Conservation (phyloP, 805 yeast species). For the Candida insectalens region DNA sequence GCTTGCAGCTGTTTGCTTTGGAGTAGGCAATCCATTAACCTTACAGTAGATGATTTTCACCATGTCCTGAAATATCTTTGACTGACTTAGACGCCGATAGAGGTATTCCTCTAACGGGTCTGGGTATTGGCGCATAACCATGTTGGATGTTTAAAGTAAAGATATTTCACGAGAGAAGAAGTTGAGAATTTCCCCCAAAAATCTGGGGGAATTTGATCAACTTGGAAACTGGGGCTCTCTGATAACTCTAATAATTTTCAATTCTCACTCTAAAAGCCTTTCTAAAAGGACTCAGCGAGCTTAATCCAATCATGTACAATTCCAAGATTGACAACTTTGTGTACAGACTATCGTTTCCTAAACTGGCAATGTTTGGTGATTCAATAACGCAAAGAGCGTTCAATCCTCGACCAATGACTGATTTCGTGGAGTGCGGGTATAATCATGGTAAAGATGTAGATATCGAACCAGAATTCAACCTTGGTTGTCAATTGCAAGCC, state of each 20-base stretch:
- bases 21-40: conserved; percentile 50
- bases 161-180: no score
- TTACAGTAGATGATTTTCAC: conserved; percentile 55
- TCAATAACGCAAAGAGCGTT: conserved; percentile 21
- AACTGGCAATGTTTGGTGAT: conserved; percentile 20
- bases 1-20: conserved; percentile 18
- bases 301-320: no score
- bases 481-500: conserved; percentile 16
- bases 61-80: conserved; percentile 51
- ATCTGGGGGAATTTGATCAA: no score
- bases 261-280: no score
- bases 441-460: not conserved
- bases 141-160: no score
- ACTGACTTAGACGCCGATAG: conserved; percentile 27
- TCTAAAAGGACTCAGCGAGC: not conserved
- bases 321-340: conserved; percentile 11
- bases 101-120: conserved; percentile 39
- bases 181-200: no score
- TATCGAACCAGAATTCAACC: conserved; percentile 7
- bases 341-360: conserved; percentile 12
- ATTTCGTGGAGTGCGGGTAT: conserved; percentile 12
- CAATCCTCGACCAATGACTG: conserved; percentile 14
- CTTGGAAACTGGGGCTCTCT: no score
- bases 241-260: no score
- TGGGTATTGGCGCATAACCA: conserved; percentile 1